Base-by-base conservation (phyloP, 768 basidiomycete species). In the Agrocybe chaxingu region DNA sequence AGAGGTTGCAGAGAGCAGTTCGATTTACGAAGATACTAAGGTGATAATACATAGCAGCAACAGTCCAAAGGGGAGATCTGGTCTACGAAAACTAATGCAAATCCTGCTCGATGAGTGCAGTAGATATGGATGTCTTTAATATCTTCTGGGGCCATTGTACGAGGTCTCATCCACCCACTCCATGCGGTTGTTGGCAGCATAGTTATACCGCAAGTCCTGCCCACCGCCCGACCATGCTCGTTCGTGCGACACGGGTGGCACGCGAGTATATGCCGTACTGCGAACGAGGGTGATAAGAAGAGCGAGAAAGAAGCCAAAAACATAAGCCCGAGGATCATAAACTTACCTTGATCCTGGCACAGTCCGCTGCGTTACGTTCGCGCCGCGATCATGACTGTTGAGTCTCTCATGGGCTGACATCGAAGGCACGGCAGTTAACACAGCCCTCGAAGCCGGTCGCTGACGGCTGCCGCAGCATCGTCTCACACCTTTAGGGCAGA, bases 121-220 rank as follows among this genome's bases (percentile, higher is more conserved):
- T 18, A 16, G 24, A 24, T 24, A 5, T 24, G 24, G 24, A 24
- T 3, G 24, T 24, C 24, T 24, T 42, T 46, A 51, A 29, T 52
- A 57, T 42, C 56, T 57, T 52, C 57, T 52, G 24, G 60, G 57
- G 24, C 69, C 77, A 59, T 76, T 79, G 51, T 72, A 77, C 36
- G 49, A n/a, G 46, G 62, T 62, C 10, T 71, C 73, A 52, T 80
- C 77, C 29, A 79, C 77, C 77, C 77, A 78, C 42, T 70, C 60
- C 46, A 62, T 56, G 39, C 60, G 69, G 46, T 64, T 60, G 45
- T 66, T 63, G 37, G 64, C 56, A n/a, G 60, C 55, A 52, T 64
- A 61, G 48, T 65, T 66, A 51, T 61, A 66, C 18, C 59, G 55
- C 43, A 57, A 24, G 10, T 63, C 61, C 24, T 38, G 45, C 42